A percentile compares a stretch with the other conserved stretches of the same genome.
These are phyloP conservation scores for Sphaerulina vaccinii DNA, from an alignment of 2,329 filamentous ascomycete genomes.

Conservation along the genomic window DNA sequence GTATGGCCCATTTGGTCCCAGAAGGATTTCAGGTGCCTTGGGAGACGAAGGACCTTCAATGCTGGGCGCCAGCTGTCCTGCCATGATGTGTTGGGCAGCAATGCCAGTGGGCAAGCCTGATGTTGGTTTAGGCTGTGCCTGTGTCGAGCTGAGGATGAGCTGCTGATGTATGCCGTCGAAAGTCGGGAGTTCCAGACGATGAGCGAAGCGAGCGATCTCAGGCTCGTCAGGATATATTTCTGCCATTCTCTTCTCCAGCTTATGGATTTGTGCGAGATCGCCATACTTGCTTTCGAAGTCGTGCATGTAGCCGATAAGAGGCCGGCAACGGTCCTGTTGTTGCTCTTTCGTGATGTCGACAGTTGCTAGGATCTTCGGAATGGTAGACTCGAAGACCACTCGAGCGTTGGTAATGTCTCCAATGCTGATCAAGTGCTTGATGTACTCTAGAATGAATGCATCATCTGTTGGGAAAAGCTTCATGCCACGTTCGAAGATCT, in stretches of 20 bases:
- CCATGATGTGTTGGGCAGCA: slow-evolving; percentile 11
- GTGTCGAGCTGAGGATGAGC: slow-evolving; percentile 79
- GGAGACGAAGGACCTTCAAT: slow-evolving; percentile 15
- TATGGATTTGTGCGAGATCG: slow-evolving; percentile 84
- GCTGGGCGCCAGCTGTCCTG: slow-evolving; percentile 10
- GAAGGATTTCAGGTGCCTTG: slow-evolving; percentile 26
- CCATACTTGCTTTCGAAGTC: slow-evolving; percentile 93
- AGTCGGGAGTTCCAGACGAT: slow-evolving; percentile 65
- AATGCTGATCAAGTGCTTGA: slow-evolving; percentile 89
- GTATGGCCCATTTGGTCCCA: slow-evolving; percentile 38
- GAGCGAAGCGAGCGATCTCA: slow-evolving; percentile 59
- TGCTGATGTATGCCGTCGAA: slow-evolving; percentile 83
- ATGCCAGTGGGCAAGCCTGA: slow-evolving; percentile 19
- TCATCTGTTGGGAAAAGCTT: slow-evolving; percentile 94
- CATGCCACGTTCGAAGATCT: slow-evolving; percentile 92
- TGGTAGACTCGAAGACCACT: slow-evolving; percentile 92
- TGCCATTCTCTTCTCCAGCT: slow-evolving; percentile 85
- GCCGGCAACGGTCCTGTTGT: slow-evolving; percentile 64
- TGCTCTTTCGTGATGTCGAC: slow-evolving; percentile 60
- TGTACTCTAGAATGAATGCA: slow-evolving; percentile 87
- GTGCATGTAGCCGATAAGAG: slow-evolving; percentile 88
- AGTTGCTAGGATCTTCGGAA: slow-evolving; percentile 66
- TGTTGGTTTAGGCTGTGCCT: slow-evolving; percentile 58
- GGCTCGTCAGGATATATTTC: slow-evolving; percentile 9
- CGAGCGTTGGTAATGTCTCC: slow-evolving; percentile 89